Evolutionary conservation across 2,329 filamentous ascomycete species (phyloP).

Genomic region (Mollisia scopiformis): DNA sequence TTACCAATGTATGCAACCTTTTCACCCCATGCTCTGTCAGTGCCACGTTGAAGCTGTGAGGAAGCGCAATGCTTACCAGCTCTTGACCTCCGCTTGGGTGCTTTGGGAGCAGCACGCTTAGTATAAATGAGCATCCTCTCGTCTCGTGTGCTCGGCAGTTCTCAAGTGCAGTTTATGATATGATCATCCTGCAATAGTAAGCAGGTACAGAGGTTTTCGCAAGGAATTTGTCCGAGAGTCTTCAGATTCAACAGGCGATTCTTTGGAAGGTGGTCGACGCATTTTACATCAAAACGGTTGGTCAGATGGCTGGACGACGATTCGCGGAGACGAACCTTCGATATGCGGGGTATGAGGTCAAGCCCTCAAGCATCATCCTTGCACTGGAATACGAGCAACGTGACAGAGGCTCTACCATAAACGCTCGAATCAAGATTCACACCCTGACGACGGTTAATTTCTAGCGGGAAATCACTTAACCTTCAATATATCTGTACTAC

Average conservation of each 20-base stretch:
- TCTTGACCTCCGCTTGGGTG: slow-evolving; percentile 61
- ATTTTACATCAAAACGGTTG: neutral
- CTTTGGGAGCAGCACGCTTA: slow-evolving; percentile 58
- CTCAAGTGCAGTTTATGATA: neutral
- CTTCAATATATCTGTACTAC: neutral
- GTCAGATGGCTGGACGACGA: neutral
- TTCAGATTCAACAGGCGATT: neutral
- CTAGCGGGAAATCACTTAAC: neutral
- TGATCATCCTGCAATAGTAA: slow-evolving; percentile 1
- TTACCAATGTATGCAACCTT: slow-evolving; percentile 39
- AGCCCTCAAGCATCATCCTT: neutral
- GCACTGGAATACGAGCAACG: neutral
- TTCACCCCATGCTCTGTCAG: neutral
- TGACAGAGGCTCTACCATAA: neutral
- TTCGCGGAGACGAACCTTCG: neutral
- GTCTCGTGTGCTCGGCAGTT: neutral
- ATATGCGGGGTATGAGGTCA: neutral
- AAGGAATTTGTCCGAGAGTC: neutral
- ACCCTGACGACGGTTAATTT: neutral
- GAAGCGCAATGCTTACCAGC: slow-evolving; percentile 48
- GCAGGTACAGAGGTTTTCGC: neutral
- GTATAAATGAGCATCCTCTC: slow-evolving; percentile 59
- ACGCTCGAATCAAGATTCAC: neutral
- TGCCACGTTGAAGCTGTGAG: neutral
- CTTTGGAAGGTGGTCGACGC: neutral